Conservation (phyloP, 495 filamentous ascomycete species). For the Aspergillus egyptiacus region DNA sequence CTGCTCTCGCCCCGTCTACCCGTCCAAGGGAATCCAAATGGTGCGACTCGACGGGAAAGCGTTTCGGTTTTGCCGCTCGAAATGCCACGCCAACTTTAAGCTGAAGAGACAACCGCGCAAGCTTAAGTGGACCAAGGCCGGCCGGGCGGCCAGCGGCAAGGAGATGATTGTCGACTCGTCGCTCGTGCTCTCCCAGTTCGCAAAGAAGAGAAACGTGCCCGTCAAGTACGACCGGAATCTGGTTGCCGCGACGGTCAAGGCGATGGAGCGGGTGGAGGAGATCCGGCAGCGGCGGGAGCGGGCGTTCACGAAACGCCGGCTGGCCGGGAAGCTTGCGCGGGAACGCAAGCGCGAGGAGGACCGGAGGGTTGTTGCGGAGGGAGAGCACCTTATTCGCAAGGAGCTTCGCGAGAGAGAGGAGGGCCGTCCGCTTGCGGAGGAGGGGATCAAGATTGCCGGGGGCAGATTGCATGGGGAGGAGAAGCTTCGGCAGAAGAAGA, state of each 20-base stretch:
- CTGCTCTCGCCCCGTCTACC: slow-evolving; percentile 76
- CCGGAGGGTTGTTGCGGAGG: slow-evolving; percentile 81
- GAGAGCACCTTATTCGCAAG: slow-evolving; percentile 70
- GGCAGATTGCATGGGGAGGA: slow-evolving; percentile 48
- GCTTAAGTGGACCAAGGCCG: slow-evolving; percentile 79
- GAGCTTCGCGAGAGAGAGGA: slow-evolving; percentile 43
- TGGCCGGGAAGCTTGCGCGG: slow-evolving; percentile 80
- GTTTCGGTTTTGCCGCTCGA: slow-evolving; percentile 66
- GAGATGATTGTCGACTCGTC: slow-evolving; percentile 95
- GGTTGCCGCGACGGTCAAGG: slow-evolving; percentile 76
- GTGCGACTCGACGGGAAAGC: slow-evolving; percentile 42
- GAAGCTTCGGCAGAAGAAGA: slow-evolving; percentile 50
- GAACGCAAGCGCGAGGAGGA: slow-evolving; percentile 63
- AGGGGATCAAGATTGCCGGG: slow-evolving; percentile 13
- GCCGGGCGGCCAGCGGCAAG: slow-evolving; percentile 70
- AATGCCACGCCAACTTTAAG: slow-evolving; percentile 98
- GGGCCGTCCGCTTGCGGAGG: slow-evolving; percentile 35
- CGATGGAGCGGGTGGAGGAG: slow-evolving; percentile 87
- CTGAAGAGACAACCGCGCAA: slow-evolving; percentile 89
- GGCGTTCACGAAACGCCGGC: slow-evolving; percentile 84
- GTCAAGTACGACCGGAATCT: slow-evolving; percentile 92
- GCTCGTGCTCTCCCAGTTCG: slow-evolving; percentile 84
- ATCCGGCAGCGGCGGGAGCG: slow-evolving; percentile 78
- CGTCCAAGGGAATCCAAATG: slow-evolving; percentile 84
- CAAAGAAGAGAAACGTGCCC: slow-evolving; percentile 86